Evolutionary conservation across 1,284 basidiomycete genomes (phyloP).

Genomic region (Rugosomyces carneus): DNA sequence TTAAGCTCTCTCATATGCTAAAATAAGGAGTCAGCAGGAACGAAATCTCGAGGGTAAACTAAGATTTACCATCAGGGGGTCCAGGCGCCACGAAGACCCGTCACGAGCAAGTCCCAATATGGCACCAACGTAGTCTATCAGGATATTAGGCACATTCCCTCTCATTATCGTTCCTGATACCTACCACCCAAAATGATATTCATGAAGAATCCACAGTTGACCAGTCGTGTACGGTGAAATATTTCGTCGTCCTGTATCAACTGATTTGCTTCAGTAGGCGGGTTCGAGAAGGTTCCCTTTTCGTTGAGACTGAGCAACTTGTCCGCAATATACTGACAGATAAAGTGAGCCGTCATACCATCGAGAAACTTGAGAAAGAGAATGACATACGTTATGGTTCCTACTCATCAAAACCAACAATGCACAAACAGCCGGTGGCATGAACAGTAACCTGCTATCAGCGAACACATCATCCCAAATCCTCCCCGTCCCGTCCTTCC

Average conservation of each 20-base stretch:
- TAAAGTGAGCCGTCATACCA: neutral
- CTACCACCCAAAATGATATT: slow-evolving; percentile 55
- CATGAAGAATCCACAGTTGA: slow-evolving; percentile 74
- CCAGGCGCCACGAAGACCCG: slow-evolving; percentile 52
- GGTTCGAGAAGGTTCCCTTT: slow-evolving; percentile 35
- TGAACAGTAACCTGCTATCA: slow-evolving; percentile 60
- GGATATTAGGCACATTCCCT: neutral
- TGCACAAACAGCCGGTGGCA: slow-evolving; percentile 70
- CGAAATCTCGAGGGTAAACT: neutral
- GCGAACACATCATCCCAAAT: slow-evolving; percentile 68
- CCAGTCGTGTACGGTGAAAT: slow-evolving; percentile 67
- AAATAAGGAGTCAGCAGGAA: neutral
- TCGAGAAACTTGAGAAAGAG: slow-evolving; percentile 8
- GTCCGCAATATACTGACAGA: slow-evolving; percentile 59
- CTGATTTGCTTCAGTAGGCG: slow-evolving; percentile 24
- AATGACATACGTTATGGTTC: slow-evolving; percentile 64
- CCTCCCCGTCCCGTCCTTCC: slow-evolving; percentile 57
- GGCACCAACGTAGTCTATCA: slow-evolving; percentile 63
- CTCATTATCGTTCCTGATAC: slow-evolving; percentile 8
- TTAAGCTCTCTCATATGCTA: slow-evolving; percentile 40
- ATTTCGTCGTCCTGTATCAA: slow-evolving; percentile 64
- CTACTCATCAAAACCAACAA: slow-evolving; percentile 64
- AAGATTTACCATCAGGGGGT: slow-evolving; percentile 48
- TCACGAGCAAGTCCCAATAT: slow-evolving; percentile 64
- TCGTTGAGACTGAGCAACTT: slow-evolving; percentile 70